phyloP scores from a whole-genome alignment of 768 basidiomycete genomes.

The Lepiota venenata region DNA sequence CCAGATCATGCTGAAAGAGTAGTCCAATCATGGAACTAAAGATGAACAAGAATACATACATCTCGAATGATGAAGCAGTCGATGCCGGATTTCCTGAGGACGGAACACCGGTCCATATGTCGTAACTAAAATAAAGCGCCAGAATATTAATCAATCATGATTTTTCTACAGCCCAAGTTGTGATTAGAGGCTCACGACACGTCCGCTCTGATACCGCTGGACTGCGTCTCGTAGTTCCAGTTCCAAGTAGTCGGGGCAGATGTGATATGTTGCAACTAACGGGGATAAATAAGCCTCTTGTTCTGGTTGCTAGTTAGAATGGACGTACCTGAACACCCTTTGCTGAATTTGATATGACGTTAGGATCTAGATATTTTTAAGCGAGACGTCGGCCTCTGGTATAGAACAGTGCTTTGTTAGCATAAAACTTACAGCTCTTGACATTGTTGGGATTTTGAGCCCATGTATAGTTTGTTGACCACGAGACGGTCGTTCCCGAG shows the following conservation, averaged over 20 bases:
- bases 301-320: neutral
- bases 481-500: conserved; percentile 39
- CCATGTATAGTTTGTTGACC: conserved; percentile 55
- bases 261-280: conserved; percentile 36
- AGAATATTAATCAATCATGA: neutral
- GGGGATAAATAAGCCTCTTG: neutral
- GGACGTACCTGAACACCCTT: conserved; percentile 43
- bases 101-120: conserved; percentile 49
- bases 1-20: conserved; percentile 51
- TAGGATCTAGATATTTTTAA: conserved; percentile 36
- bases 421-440: conserved; percentile 45
- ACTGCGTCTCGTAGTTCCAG: conserved; percentile 45
- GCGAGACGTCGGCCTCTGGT: too few relatives aligned
- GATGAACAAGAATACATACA: conserved; percentile 29
- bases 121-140: conserved; percentile 33
- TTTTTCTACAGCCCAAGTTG: neutral
- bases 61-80: conserved; percentile 46
- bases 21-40: neutral
- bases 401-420: neutral
- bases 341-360: conserved; percentile 40
- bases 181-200: conserved; percentile 22
- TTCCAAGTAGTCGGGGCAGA: conserved; percentile 48
- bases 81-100: conserved; percentile 43
- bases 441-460: conserved; percentile 46
- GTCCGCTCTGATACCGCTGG: conserved; percentile 47